These are phyloP conservation scores for Trichosanthes truncata DNA, from an alignment of 306 rosid species.

Conservation along the genomic window DNA sequence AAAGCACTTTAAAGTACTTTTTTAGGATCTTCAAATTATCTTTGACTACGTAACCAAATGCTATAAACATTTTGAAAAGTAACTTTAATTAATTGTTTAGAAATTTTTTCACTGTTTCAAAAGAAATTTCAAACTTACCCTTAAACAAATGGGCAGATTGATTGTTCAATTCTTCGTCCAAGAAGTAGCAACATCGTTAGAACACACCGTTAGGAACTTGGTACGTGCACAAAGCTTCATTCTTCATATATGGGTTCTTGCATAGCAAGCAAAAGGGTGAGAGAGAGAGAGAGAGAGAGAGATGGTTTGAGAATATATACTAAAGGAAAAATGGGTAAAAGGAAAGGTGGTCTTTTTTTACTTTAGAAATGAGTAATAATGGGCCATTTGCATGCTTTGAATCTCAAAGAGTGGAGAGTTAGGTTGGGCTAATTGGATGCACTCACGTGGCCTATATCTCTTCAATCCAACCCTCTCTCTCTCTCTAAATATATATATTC, in stretches of 20 bases:
- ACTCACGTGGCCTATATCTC: not conserved
- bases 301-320: constrained; percentile 4
- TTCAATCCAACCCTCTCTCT: not conserved
- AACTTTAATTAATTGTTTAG: not conserved
- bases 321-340: constrained; percentile 1
- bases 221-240: not conserved
- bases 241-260: not conserved
- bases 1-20: not conserved
- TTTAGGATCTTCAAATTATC: not conserved
- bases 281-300: too few relatives aligned
- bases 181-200: not conserved
- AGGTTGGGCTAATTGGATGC: not conserved
- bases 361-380: constrained; percentile 9
- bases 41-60: not conserved
- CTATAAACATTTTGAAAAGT: not conserved
- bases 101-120: not conserved
- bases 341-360: not conserved
- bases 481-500: too few relatives aligned
- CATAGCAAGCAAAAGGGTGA: not conserved
- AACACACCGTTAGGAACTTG: not conserved
- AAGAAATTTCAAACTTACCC: not conserved
- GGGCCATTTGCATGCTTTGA: constrained; percentile 6
- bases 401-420: constrained; percentile 1
- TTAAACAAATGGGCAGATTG: not conserved
- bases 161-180: not conserved